phyloP scores from a whole-genome alignment of 257 asterid species.

The Oldenlandia corymbosa region DNA sequence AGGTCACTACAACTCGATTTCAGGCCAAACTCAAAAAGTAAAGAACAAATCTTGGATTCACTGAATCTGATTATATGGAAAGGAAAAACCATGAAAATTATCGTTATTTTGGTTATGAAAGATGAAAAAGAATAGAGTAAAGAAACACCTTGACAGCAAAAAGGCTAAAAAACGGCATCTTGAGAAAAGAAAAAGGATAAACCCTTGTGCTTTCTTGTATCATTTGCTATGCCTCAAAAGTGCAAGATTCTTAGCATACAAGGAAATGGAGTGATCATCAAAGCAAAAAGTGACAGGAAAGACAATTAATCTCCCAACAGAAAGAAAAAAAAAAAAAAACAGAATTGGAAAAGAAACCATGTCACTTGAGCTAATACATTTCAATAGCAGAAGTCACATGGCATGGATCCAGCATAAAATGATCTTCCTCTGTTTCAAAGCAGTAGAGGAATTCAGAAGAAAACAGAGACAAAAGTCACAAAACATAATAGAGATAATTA shows the following conservation, averaged over 20 bases:
- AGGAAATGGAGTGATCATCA: conserved; percentile 16
- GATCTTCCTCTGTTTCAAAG: not conserved
- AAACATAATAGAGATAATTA: not conserved
- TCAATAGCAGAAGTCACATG: not conserved
- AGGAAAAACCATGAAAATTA: not conserved
- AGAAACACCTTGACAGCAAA: conserved; percentile 10
- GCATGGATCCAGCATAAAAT: not conserved
- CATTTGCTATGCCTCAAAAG: conserved; percentile 25
- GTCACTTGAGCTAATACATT: not conserved
- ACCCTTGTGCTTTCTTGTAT: conserved; percentile 22
- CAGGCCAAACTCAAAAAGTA: not conserved
- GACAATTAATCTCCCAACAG: not conserved
- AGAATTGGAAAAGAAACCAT: not conserved
- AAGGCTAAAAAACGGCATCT: conserved; percentile 14
- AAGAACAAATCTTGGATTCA: not conserved
- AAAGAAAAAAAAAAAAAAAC: not conserved
- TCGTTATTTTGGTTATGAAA: conserved; percentile 8
- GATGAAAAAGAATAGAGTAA: conserved; percentile 18
- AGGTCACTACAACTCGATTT: not conserved
- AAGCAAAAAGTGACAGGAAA: not conserved
- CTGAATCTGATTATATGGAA: not conserved
- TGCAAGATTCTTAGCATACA: conserved; percentile 24
- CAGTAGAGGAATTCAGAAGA: not conserved
- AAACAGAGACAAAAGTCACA: not conserved
- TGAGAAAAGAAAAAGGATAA: conserved; percentile 18